Evolutionary conservation across 495 filamentous ascomycete species (phyloP), one percentile per base, ranked within the genome.

Genomic region (Penicillium goetzii): DNA sequence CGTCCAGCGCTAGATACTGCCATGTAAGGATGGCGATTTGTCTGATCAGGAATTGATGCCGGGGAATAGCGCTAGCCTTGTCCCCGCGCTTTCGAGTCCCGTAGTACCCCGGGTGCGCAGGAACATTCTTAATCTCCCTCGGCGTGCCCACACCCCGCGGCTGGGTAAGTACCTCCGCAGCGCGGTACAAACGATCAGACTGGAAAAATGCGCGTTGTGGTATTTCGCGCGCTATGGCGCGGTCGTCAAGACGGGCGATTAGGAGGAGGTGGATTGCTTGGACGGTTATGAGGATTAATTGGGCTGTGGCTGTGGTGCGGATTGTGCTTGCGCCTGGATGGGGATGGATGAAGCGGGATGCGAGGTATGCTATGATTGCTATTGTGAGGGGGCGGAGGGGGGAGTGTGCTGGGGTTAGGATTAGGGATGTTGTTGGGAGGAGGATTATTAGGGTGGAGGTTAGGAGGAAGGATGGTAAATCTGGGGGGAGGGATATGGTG

Each of bases 81-180:
- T 4, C 26, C 40, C 12, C 54, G 47, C 25, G 21, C 26, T 17
- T 40, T 1, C 1, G 12, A 10, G 45, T 28, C 7, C 33, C 14
- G 19, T 64, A 72, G 32, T 66, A 72, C n/a, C 19, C 50, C 26
- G 69, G 67, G 5, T 59, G 64, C 0, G 50, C 12, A 2, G 67
- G 67, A 2, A 65, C 38, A 38, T 66, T 63, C 36, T 68, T 72
- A 10, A 61, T 64, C 45, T 74, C 59, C 12, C 66, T 53, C 12
- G 64, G 60, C 4, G 71, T 74, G 6, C 32, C 33, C 0, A 66
- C 23, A 7, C 28, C 65, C n/a, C 65, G 61, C 5, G 38, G 19
- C 3, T 49, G 30, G 9, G 12, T 17, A 1, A 61, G 6, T 4
- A 56, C 8, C 19, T 61, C 28, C 1, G n/a, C 30, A 0, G 58